A percentile compares a stretch with the other conserved stretches of the same genome.
Conservation (phyloP, 2,329 filamentous ascomycete genomes). For the Thyridium curvatum region DNA sequence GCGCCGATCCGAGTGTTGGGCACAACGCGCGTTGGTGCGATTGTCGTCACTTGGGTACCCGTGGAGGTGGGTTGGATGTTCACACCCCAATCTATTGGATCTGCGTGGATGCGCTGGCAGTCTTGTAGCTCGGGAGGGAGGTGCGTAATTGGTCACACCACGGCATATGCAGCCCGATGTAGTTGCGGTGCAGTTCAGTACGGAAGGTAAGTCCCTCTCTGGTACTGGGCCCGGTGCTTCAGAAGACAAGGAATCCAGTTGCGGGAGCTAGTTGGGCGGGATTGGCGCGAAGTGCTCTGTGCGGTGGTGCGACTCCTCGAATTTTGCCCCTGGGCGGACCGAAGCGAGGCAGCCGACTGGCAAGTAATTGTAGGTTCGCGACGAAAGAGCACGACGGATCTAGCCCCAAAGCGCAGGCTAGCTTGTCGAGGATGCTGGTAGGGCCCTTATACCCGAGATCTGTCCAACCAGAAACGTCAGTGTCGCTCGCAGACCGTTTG, state of each 20-base stretch:
- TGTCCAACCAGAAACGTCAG: slow-evolving; percentile 36
- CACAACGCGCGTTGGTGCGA: slow-evolving; percentile 29
- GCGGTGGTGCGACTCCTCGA: background rate
- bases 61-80: slow-evolving; percentile 36
- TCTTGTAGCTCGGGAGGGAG: slow-evolving; percentile 42
- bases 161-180: slow-evolving; percentile 56
- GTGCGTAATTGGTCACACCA: slow-evolving; percentile 46
- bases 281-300: too few species aligned
- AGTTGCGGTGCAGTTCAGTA: slow-evolving; percentile 25
- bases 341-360: background rate
- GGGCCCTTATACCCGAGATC: slow-evolving; percentile 16
- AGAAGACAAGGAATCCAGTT: background rate
- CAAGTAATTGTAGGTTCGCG: background rate
- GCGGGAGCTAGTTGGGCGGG: too few species aligned
- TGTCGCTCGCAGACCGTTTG: slow-evolving; percentile 6
- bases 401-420: too few species aligned
- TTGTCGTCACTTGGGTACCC: slow-evolving; percentile 37
- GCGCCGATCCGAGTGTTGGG: slow-evolving; percentile 32
- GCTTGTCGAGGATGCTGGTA: too few species aligned
- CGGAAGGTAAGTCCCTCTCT: too few species aligned
- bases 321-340: slow-evolving; percentile 14
- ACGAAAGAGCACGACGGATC: background rate
- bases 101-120: slow-evolving; percentile 59
- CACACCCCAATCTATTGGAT: slow-evolving; percentile 49
- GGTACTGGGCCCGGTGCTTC: background rate